Evolutionary conservation across 352 stramenopile species (phyloP).

Genomic region (Pythium phragmiticola): DNA sequence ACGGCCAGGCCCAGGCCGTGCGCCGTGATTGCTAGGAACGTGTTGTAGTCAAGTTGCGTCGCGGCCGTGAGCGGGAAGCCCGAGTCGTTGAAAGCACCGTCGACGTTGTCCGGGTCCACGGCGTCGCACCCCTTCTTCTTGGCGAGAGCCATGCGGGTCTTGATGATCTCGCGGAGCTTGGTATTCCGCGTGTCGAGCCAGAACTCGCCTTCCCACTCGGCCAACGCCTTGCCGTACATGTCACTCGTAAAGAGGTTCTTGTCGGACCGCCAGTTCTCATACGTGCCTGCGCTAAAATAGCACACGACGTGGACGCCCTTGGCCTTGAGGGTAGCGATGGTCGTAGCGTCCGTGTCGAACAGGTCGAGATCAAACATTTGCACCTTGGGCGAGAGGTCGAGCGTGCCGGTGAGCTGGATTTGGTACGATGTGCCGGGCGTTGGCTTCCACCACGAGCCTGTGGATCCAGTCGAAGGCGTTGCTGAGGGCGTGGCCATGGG

Average conservation of each 20-base stretch:
- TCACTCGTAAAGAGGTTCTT: conserved; percentile 34
- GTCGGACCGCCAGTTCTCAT: conserved; percentile 51
- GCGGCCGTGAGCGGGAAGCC: conserved; percentile 34
- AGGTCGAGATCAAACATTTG: conserved; percentile 43
- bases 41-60: conserved; percentile 50
- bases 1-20: conserved; percentile 44
- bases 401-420: conserved; percentile 35
- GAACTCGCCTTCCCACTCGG: conserved; percentile 39
- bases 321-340: conserved; percentile 31
- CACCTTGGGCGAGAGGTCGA: conserved; percentile 35
- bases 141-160: conserved; percentile 40
- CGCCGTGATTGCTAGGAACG: conserved; percentile 39
- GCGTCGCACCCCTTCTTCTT: conserved; percentile 50
- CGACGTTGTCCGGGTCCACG: conserved; percentile 60
- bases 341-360: conserved; percentile 34
- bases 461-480: not conserved
- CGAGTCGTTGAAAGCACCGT: conserved; percentile 41
- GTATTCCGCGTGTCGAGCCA: conserved; percentile 40
- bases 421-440: conserved; percentile 40
- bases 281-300: conserved; percentile 60
- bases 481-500: too few relatives aligned
- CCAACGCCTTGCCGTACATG: conserved; percentile 33
- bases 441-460: conserved; percentile 36
- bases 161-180: conserved; percentile 39
- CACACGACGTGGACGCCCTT: conserved; percentile 42